Conservation (phyloP, 2,329 filamentous ascomycete species). For the Aspergillus piperis region DNA sequence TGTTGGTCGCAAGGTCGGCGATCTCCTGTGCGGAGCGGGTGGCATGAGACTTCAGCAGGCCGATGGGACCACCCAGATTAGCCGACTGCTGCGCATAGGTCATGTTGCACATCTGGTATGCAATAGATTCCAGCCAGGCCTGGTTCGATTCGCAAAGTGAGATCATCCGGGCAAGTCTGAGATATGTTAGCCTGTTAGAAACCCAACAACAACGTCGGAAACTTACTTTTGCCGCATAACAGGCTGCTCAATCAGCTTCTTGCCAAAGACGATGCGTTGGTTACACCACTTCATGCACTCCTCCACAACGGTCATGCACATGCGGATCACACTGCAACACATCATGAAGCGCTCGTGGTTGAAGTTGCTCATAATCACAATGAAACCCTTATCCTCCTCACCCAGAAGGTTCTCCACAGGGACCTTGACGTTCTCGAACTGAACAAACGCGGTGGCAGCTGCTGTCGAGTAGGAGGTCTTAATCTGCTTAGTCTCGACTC, state of each 20-base stretch:
- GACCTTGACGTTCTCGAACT: conserved; percentile 85
- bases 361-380: conserved; percentile 83
- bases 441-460: conserved; percentile 76
- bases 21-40: conserved; percentile 80
- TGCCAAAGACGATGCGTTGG: conserved; percentile 81
- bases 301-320: conserved; percentile 70
- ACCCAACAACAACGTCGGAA: no score
- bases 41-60: conserved; percentile 74
- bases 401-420: conserved; percentile 76
- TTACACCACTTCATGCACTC: conserved; percentile 88
- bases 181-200: neutral
- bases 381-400: conserved; percentile 81
- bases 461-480: conserved; percentile 71
- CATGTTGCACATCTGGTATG: conserved; percentile 88
- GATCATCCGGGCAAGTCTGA: conserved; percentile 80
- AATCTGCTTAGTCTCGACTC: conserved; percentile 64
- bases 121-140: conserved; percentile 80
- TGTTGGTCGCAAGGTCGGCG: conserved; percentile 80
- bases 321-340: conserved; percentile 65
- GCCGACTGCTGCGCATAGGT: conserved; percentile 73
- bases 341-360: conserved; percentile 85
- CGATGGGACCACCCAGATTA: conserved; percentile 77
- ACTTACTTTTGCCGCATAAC: conserved; percentile 74
- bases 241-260: conserved; percentile 78
- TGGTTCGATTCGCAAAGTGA: conserved; percentile 78